Percentiles rank a stretch among this genome's conserved stretches.
phyloP scores from a whole-genome alignment of 495 filamentous ascomycete species.

The Penicillium silybi region DNA sequence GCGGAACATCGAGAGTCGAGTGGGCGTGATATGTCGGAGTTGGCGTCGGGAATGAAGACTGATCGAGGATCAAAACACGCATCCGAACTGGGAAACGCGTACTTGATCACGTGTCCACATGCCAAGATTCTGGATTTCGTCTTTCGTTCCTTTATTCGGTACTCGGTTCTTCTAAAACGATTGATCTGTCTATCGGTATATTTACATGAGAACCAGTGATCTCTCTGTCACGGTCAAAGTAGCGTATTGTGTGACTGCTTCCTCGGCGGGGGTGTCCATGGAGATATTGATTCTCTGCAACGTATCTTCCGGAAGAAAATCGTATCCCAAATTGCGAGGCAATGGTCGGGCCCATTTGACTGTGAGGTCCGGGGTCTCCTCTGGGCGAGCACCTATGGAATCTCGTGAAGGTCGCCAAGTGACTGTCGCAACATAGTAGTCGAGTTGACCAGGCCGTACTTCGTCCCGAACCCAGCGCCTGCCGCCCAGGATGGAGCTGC shows the following conservation, averaged over 20 bases:
- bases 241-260: neutral
- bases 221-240: neutral
- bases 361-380: neutral
- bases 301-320: neutral
- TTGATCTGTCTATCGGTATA: neutral
- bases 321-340: neutral
- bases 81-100: constrained; percentile 21
- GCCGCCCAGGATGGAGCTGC: constrained; percentile 17
- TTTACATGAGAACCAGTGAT: neutral
- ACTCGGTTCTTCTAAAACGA: neutral
- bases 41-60: constrained; percentile 13
- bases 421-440: constrained; percentile 26
- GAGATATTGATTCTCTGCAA: neutral
- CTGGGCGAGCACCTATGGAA: neutral
- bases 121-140: neutral
- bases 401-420: constrained; percentile 16
- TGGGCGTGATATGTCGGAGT: constrained; percentile 5
- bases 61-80: constrained; percentile 26
- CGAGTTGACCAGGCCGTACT: constrained; percentile 18
- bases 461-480: constrained; percentile 28
- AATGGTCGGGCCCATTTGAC: neutral
- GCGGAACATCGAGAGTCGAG: constrained; percentile 7
- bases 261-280: neutral
- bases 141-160: neutral
- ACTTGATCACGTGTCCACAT: constrained; percentile 16